Conservation (phyloP, 2,329 filamentous ascomycete species). For the Neonectria neomacrospora region DNA sequence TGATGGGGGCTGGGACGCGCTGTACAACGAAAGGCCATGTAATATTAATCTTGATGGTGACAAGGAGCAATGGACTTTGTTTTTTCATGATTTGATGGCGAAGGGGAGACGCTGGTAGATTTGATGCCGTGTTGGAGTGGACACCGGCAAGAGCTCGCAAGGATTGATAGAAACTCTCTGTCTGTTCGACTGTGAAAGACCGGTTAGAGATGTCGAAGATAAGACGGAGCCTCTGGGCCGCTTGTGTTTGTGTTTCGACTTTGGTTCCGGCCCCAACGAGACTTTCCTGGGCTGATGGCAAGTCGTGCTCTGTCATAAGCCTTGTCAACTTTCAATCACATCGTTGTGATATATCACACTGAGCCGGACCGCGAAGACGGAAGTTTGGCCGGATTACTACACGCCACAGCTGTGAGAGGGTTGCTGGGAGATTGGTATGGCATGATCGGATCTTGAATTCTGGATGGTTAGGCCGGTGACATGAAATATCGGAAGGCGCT, state of each 20-base stretch:
- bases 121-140: neutral
- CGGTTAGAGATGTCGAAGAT: neutral
- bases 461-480: neutral
- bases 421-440: constrained; percentile 14
- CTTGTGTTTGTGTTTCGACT: neutral
- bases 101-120: neutral
- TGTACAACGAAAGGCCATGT: constrained; percentile 39
- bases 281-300: neutral
- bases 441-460: neutral
- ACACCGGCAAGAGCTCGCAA: neutral
- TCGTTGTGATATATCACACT: neutral
- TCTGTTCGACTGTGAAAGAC: neutral
- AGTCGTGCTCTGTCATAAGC: neutral
- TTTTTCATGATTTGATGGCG: neutral
- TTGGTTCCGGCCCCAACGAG: neutral
- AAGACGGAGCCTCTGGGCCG: neutral
- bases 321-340: neutral
- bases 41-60: constrained; percentile 37
- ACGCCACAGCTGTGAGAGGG: neutral
- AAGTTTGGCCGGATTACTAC: neutral
- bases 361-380: neutral
- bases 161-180: neutral
- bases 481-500: neutral
- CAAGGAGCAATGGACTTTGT: constrained; percentile 24
- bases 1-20: constrained; percentile 22